A percentile compares a stretch with the other conserved stretches of the same genome.
Evolutionary conservation across 441 rosid species (phyloP).

Genomic region (Corymbia citriodora): DNA sequence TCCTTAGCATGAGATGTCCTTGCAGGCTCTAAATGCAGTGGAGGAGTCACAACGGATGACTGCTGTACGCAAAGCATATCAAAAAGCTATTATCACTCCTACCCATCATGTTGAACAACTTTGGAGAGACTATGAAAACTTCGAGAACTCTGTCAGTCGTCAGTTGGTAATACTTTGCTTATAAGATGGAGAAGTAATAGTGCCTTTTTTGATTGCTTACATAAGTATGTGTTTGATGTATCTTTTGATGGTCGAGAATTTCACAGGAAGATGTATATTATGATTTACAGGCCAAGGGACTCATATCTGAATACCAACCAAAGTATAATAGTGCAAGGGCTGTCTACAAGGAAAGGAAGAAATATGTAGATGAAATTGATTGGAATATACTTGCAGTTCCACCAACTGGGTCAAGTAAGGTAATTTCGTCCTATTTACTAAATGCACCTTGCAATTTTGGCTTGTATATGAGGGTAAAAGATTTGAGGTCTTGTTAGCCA

Average conservation of each 20-base stretch:
- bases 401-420: constrained; percentile 79
- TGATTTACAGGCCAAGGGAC: constrained; percentile 79
- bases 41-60: constrained; percentile 88
- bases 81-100: constrained; percentile 84
- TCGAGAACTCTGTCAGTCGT: constrained; percentile 90
- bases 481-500: neutral
- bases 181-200: neutral
- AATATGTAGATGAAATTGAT: constrained; percentile 91
- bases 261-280: neutral
- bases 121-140: constrained; percentile 93
- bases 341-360: constrained; percentile 88
- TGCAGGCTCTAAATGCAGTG: constrained; percentile 62
- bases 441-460: neutral
- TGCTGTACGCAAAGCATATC: constrained; percentile 76
- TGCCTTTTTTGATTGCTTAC: neutral
- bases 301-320: constrained; percentile 84
- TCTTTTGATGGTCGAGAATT: neutral
- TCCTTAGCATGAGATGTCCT: constrained; percentile 15
- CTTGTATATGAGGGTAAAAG: neutral
- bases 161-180: constrained; percentile 58
- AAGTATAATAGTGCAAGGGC: constrained; percentile 94
- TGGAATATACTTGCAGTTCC: constrained; percentile 93
- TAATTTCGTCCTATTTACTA: constrained; percentile 19
- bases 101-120: constrained; percentile 92
- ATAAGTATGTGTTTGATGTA: neutral